Evolutionary conservation across 208 protist genomes (phyloP).

Genomic region (Borovskyia barvae): DNA sequence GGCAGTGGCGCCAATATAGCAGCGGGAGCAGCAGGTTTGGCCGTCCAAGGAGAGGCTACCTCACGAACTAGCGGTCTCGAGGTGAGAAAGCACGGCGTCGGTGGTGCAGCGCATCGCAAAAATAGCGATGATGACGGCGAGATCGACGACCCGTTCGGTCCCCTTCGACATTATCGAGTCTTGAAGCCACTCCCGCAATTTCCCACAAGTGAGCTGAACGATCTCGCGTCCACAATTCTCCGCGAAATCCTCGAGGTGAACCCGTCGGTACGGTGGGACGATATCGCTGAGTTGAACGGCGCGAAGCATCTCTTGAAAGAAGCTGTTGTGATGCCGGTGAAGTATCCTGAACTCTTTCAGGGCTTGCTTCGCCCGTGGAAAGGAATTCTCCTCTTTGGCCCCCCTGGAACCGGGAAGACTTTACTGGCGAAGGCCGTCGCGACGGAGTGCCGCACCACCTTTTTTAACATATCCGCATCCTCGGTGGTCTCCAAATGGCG

Average conservation of each 20-base stretch:
- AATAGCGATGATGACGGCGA: slow-evolving; percentile 12
- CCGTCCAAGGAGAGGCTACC: slow-evolving; percentile 18
- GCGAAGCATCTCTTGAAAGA: slow-evolving; percentile 95
- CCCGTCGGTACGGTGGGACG: slow-evolving; percentile 82
- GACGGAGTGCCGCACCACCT: slow-evolving; percentile 97
- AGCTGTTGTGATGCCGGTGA: slow-evolving; percentile 90
- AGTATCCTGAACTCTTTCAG: slow-evolving; percentile 89
- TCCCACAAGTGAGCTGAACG: slow-evolving; percentile 66
- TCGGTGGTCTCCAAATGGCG: slow-evolving; percentile 97
- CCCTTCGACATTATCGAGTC: slow-evolving; percentile 40
- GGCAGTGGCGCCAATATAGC: background rate
- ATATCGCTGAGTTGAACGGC: slow-evolving; percentile 91
- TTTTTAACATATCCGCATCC: slow-evolving; percentile 98
- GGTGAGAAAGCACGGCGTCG: background rate
- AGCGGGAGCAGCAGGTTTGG: background rate
- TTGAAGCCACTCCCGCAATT: slow-evolving; percentile 82
- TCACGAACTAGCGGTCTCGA: background rate
- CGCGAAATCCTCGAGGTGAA: slow-evolving; percentile 89
- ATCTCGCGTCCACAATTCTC: slow-evolving; percentile 76
- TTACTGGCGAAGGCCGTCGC: slow-evolving; percentile 96
- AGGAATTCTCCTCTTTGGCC: slow-evolving; percentile 95
- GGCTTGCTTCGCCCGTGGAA: slow-evolving; percentile 95
- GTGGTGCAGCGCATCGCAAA: no score
- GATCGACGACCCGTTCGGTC: slow-evolving; percentile 15
- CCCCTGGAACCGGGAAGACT: slow-evolving; percentile 98